Evolutionary conservation across 2,329 filamentous ascomycete genomes (phyloP).

Genomic region (Xylariaceae sp.): DNA sequence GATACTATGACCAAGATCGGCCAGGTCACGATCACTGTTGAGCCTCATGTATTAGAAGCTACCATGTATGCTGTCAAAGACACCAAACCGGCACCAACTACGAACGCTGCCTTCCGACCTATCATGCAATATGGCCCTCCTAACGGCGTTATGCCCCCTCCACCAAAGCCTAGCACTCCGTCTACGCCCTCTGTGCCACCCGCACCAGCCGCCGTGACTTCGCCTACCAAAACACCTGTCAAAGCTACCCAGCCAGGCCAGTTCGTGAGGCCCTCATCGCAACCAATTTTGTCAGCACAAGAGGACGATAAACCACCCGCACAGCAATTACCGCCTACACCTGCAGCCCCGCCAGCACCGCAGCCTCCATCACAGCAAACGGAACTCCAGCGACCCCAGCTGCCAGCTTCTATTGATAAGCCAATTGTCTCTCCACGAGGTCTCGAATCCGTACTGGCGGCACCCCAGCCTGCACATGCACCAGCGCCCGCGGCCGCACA

Average conservation of each 20-base stretch:
- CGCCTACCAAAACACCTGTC: conserved; percentile 10
- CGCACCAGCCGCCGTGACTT: conserved; percentile 6
- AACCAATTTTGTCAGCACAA: not conserved
- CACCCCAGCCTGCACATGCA: conserved; percentile 37
- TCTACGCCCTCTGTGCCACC: conserved; percentile 33
- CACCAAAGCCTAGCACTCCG: conserved; percentile 46
- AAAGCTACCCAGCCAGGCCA: conserved; percentile 10
- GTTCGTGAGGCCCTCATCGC: conserved; percentile 1
- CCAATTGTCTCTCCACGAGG: conserved; percentile 36
- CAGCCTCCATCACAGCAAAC: conserved; percentile 28
- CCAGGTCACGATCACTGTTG: conserved; percentile 74
- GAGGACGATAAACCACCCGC: conserved; percentile 6
- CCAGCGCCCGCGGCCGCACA: conserved; percentile 26
- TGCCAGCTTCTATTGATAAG: conserved; percentile 22
- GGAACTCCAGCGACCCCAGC: conserved; percentile 27
- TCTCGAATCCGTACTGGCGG: conserved; percentile 42
- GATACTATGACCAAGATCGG: conserved; percentile 77
- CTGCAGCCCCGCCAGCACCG: conserved; percentile 20
- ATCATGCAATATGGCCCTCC: conserved; percentile 71
- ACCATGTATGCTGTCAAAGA: conserved; percentile 76
- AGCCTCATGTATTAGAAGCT: conserved; percentile 80
- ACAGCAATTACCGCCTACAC: conserved; percentile 31
- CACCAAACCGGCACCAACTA: conserved; percentile 54
- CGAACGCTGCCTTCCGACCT: conserved; percentile 53
- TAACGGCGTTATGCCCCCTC: conserved; percentile 65